Conservation (phyloP, 2,329 filamentous ascomycete genomes). For the Furcasterigmium furcatum region DNA sequence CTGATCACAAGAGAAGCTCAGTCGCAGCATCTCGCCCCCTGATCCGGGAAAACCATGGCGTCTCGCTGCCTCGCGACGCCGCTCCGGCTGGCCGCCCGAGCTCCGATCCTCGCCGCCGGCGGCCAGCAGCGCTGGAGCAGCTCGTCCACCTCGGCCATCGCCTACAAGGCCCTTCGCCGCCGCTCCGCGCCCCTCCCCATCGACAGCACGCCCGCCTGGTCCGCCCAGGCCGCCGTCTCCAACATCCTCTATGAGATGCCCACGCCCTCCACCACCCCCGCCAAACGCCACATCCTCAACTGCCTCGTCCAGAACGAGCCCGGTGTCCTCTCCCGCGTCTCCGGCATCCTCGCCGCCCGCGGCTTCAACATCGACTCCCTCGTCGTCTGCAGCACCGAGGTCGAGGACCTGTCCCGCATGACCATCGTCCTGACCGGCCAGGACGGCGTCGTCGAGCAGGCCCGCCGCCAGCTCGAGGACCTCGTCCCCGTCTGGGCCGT, state of each 20-base stretch:
- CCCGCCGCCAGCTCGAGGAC: conserved; percentile 90
- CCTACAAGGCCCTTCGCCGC: conserved; percentile 95
- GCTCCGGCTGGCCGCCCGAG: conserved; percentile 28
- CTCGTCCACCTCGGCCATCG: conserved; percentile 87
- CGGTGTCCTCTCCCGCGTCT: conserved; percentile 92
- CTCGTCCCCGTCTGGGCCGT: conserved; percentile 98
- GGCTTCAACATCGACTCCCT: conserved; percentile 99
- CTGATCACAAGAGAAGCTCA: conserved; percentile 12
- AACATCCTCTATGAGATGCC: conserved; percentile 99
- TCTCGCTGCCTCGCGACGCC: conserved; percentile 39
- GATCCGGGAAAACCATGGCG: conserved; percentile 31
- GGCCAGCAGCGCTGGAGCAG: conserved; percentile 33
- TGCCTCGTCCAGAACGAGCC: conserved; percentile 99
- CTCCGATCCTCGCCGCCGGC: conserved; percentile 9
- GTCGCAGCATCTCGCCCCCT: conserved; percentile 9
- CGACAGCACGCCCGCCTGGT: conserved; percentile 73
- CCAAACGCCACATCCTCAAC: conserved; percentile 95
- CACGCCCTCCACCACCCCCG: conserved; percentile 73
- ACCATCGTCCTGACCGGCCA: conserved; percentile 96
- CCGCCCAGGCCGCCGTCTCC: conserved; percentile 90
- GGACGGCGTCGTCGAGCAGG: conserved; percentile 96
- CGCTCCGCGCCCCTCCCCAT: conserved; percentile 83
- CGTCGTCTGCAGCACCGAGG: conserved; percentile 96
- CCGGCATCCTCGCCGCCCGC: conserved; percentile 89
- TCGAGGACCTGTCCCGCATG: conserved; percentile 96